These are phyloP conservation scores for Ogataea degrootiae DNA, from an alignment of 805 yeast species.

Conservation along the genomic window DNA sequence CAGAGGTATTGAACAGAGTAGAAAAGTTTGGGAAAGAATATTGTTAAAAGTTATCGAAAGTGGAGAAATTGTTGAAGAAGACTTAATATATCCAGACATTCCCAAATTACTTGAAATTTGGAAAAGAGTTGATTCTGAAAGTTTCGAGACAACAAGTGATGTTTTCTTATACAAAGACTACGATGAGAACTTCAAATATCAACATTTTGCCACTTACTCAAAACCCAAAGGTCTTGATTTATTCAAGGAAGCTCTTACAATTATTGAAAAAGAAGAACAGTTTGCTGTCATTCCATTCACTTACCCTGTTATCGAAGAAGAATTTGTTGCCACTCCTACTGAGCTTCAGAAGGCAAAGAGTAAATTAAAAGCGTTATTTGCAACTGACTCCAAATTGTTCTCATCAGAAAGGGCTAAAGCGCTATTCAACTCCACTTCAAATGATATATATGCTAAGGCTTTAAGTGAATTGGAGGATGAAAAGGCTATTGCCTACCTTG, in stretches of 20 bases:
- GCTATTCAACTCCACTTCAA: slow-evolving; percentile 42
- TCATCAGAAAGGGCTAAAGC: slow-evolving; percentile 41
- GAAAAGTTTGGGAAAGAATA: slow-evolving; percentile 61
- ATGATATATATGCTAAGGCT: slow-evolving; percentile 45
- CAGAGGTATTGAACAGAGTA: slow-evolving; percentile 49
- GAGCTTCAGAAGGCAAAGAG: slow-evolving; percentile 35
- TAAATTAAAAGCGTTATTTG: slow-evolving; percentile 51
- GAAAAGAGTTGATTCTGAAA: slow-evolving; percentile 41
- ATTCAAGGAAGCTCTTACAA: slow-evolving; percentile 49
- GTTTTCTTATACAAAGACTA: slow-evolving; percentile 31
- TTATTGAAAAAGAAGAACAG: slow-evolving; percentile 64
- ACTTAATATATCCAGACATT: slow-evolving; percentile 48
- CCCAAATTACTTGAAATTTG: slow-evolving; percentile 56
- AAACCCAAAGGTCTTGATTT: slow-evolving; percentile 33
- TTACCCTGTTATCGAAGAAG: slow-evolving; percentile 22
- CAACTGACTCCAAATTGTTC: slow-evolving; percentile 46
- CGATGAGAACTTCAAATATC: slow-evolving; percentile 45
- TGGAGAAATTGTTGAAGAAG: slow-evolving; percentile 45
- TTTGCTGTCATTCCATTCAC: slow-evolving; percentile 44
- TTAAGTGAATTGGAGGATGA: slow-evolving; percentile 47
- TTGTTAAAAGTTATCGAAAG: slow-evolving; percentile 54
- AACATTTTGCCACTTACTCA: slow-evolving; percentile 35
- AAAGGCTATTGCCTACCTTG: slow-evolving; percentile 49
- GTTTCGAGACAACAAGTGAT: slow-evolving; percentile 27
- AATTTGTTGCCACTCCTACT: slow-evolving; percentile 12